Percentiles rank a stretch among this genome's conserved stretches.
Conservation (phyloP, 179 eudicot genomes). For the Patellifolia procumbens region DNA sequence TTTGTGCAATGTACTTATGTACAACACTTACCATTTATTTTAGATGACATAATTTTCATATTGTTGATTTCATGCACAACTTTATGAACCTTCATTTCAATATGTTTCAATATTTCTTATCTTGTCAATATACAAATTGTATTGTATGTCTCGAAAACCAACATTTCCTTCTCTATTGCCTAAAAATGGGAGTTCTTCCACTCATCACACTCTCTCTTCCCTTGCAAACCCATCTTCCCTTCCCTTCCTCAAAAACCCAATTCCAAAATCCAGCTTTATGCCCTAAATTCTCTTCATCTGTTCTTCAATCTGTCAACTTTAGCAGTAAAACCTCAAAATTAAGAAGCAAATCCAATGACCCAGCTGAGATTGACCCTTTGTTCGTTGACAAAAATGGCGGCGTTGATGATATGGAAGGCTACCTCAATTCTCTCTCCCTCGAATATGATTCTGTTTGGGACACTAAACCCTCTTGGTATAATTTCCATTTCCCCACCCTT, state of each 20-base stretch:
- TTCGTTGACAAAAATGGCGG: conserved; percentile 66
- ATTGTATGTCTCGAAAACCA: no score
- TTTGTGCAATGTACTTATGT: no score
- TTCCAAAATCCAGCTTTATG: conserved; percentile 25
- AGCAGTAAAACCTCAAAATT: conserved; percentile 22
- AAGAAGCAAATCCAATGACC: conserved; percentile 44
- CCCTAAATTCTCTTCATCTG: conserved; percentile 22
- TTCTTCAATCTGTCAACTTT: conserved; percentile 17
- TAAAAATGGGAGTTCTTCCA: conserved; percentile 27
- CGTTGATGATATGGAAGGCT: conserved; percentile 79
- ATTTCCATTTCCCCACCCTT: background rate
- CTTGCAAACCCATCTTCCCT: conserved; percentile 27
- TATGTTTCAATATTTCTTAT: no score
- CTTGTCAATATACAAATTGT: no score
- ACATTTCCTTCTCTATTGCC: no score
- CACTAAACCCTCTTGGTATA: conserved; percentile 89
- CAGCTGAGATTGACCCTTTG: conserved; percentile 25
- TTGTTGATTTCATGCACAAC: no score
- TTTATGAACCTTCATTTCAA: no score
- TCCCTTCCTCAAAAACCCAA: conserved; percentile 25
- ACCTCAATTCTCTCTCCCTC: conserved; percentile 78
- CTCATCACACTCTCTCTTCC: conserved; percentile 20
- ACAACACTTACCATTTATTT: no score
- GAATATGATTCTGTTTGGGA: conserved; percentile 99
- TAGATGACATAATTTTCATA: no score